A percentile compares a stretch with the other conserved stretches of the same genome.
Conservation (phyloP, 169 alveolate species). For the Eimeria necatrix region DNA sequence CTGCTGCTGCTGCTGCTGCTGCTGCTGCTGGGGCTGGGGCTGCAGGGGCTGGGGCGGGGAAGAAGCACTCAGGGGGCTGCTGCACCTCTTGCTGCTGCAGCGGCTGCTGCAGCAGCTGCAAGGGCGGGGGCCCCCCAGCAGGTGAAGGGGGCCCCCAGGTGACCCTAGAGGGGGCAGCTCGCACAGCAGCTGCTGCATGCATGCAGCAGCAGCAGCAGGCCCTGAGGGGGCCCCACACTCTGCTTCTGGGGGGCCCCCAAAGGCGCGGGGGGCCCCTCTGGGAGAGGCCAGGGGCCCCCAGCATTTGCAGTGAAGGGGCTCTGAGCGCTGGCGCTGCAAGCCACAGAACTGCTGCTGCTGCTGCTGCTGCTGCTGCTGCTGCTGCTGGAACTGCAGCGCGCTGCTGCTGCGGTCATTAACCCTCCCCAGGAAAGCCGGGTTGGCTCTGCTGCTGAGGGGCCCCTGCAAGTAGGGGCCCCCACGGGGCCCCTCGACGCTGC, state of each 20-base stretch:
- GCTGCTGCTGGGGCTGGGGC: no score
- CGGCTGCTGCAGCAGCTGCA: no score
- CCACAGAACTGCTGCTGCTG: neutral
- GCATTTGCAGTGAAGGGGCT: neutral
- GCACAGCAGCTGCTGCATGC: neutral
- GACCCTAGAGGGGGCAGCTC: no score
- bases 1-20: neutral
- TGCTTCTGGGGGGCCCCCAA: no score
- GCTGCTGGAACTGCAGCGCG: neutral
- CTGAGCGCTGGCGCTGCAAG: neutral
- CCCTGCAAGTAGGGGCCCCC: neutral
- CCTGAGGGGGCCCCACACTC: no score
- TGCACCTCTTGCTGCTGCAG: no score
- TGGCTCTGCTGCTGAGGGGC: neutral
- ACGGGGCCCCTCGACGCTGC: neutral
- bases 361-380: neutral
- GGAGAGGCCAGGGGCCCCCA: neutral
- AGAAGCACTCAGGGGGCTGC: no score
- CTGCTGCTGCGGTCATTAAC: neutral
- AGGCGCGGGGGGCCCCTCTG: neutral
- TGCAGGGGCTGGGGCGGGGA: no score
- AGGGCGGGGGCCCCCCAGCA: no score
- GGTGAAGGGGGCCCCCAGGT: no score
- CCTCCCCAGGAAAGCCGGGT: neutral
- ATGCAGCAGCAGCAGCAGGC: neutral